Conservation (phyloP, 108 stramenopile species). For the Skeletonema costatum region DNA sequence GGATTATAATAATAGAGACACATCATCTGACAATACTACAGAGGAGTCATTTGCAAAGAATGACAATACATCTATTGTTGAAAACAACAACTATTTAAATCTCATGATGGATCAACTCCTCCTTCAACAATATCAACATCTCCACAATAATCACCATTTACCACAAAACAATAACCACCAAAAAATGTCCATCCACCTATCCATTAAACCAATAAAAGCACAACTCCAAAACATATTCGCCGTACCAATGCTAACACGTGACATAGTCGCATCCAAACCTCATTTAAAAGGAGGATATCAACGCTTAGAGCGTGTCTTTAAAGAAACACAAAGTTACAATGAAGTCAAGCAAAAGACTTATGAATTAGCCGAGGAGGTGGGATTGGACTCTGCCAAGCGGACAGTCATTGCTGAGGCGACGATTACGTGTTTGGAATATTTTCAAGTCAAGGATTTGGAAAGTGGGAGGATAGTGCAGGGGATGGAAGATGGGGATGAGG, state of each 20-base stretch:
- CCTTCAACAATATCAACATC: conserved; percentile 4
- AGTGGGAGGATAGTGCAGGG: not conserved
- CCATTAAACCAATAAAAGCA: not conserved
- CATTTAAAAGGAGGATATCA: conserved; percentile 24
- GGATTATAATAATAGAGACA: not conserved
- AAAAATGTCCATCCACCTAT: not conserved
- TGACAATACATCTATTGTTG: not conserved
- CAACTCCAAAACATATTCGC: not conserved
- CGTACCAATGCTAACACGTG: conserved; percentile 10
- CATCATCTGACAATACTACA: not conserved
- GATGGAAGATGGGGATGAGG: not conserved
- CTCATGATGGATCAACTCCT: conserved; percentile 15
- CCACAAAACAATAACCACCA: not conserved
- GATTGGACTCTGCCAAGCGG: not conserved
- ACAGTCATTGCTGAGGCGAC: not conserved
- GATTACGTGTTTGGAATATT: not conserved
- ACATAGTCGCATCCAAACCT: conserved; percentile 20
- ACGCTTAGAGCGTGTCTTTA: conserved; percentile 27
- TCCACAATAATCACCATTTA: not conserved
- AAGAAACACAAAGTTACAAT: conserved; percentile 11
- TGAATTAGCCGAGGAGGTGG: not conserved
- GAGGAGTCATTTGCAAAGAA: not conserved
- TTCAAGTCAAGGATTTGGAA: not conserved
- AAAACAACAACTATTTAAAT: conserved; percentile 13
- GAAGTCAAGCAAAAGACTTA: conserved; percentile 23